A percentile compares a stretch with the other conserved stretches of the same genome.
Evolutionary conservation across 176 grass and related monocot genomes (phyloP).

Genomic region (Cenchrus fungigraminus): DNA sequence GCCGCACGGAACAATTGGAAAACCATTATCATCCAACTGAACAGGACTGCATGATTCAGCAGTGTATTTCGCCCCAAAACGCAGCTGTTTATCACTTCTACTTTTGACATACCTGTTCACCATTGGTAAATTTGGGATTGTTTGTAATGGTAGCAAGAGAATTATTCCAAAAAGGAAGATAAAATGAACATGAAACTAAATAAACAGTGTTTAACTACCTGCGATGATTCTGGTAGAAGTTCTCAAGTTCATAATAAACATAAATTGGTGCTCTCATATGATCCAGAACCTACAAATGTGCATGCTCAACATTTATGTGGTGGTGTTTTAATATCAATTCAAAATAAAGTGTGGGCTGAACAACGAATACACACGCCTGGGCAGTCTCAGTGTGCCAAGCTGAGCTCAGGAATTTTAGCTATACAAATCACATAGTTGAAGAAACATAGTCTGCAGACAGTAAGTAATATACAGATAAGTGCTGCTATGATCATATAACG

Average conservation of each 20-base stretch:
- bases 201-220: slow-evolving; percentile 52
- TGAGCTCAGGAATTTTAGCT: slow-evolving; percentile 1
- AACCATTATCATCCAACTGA: slow-evolving; percentile 56
- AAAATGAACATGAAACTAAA: not conserved
- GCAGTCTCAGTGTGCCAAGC: slow-evolving; percentile 6
- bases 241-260: slow-evolving; percentile 95
- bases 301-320: slow-evolving; percentile 16
- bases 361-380: not conserved
- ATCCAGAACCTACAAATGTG: slow-evolving; percentile 63
- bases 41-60: slow-evolving; percentile 63
- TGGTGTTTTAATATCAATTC: not conserved
- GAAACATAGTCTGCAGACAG: not conserved
- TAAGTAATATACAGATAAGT: slow-evolving; percentile 19
- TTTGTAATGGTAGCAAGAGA: not conserved
- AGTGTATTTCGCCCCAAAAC: slow-evolving; percentile 57
- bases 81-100: slow-evolving; percentile 83
- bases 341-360: slow-evolving; percentile 2
- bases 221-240: slow-evolving; percentile 97
- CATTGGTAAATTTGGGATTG: slow-evolving; percentile 5
- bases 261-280: slow-evolving; percentile 89
- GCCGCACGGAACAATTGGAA: slow-evolving; percentile 87
- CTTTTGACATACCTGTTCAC: slow-evolving; percentile 80
- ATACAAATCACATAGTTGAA: not conserved
- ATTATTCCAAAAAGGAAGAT: not conserved
- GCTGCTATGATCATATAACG: slow-evolving; percentile 21